Conservation (phyloP, 1,284 basidiomycete genomes). For the Irpex sp. region DNA sequence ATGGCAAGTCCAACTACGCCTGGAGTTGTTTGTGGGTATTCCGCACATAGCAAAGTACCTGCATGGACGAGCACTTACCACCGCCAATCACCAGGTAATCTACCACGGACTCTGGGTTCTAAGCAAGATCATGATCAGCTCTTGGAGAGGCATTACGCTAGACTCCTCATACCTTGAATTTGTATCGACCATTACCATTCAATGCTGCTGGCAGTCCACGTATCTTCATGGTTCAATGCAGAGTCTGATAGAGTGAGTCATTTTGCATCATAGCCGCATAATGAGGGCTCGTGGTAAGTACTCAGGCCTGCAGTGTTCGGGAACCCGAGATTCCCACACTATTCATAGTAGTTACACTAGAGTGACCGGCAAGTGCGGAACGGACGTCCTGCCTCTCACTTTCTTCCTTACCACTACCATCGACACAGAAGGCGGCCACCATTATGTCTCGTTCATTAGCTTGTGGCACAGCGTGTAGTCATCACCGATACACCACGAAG, state of each 20-base stretch:
- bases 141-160: too few relatives aligned
- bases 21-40: slow-evolving; percentile 22
- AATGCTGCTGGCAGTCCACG: slow-evolving; percentile 55
- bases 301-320: too few relatives aligned
- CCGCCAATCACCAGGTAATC: slow-evolving; percentile 94
- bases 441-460: too few relatives aligned
- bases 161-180: slow-evolving; percentile 45
- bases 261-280: too few relatives aligned
- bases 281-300: too few relatives aligned
- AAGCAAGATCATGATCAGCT: not conserved
- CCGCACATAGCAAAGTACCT: not conserved
- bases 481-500: not conserved
- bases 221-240: slow-evolving; percentile 24
- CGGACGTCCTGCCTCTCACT: too few relatives aligned
- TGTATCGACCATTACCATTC: slow-evolving; percentile 57
- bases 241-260: not conserved
- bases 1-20: slow-evolving; percentile 89
- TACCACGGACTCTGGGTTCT: slow-evolving; percentile 73
- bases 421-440: too few relatives aligned
- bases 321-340: too few relatives aligned
- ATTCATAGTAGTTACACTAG: too few relatives aligned
- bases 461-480: too few relatives aligned
- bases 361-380: too few relatives aligned
- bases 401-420: too few relatives aligned
- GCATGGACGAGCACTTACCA: slow-evolving; percentile 40